Evolutionary conservation across 352 stramenopile genomes (phyloP).

Genomic region (Globisporangium heterothallicum): DNA sequence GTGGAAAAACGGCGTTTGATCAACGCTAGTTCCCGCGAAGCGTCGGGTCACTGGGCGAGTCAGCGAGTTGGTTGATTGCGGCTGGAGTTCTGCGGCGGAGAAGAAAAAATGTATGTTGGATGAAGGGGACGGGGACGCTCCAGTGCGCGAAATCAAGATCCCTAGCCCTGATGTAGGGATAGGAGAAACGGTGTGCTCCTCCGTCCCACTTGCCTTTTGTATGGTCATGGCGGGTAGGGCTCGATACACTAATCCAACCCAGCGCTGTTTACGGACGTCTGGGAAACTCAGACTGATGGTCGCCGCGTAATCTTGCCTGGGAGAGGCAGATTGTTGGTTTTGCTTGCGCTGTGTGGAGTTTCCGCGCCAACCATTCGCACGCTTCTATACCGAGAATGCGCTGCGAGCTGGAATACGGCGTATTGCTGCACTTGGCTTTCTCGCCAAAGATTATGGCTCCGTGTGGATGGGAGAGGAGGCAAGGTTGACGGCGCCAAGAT

Average conservation of each 20-base stretch:
- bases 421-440: no score
- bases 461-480: no score
- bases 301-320: neutral
- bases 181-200: neutral
- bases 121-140: no score
- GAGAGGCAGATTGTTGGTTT: neutral
- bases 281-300: conserved; percentile 1
- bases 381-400: no score
- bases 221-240: neutral
- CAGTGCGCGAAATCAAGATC: neutral
- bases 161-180: neutral
- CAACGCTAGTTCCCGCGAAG: no score
- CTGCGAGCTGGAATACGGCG: no score
- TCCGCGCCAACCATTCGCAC: no score
- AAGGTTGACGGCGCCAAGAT: no score
- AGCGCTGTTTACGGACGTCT: neutral
- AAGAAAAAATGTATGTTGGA: neutral
- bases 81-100: neutral
- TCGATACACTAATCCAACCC: conserved; percentile 1
- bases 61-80: neutral
- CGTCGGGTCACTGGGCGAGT: neutral
- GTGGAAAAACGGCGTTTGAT: conserved; percentile 3
- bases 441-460: no score
- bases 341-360: neutral
- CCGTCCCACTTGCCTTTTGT: neutral